These are phyloP conservation scores for Perkinsus marinus DNA, from an alignment of 169 alveolate species.

Conservation along the genomic window DNA sequence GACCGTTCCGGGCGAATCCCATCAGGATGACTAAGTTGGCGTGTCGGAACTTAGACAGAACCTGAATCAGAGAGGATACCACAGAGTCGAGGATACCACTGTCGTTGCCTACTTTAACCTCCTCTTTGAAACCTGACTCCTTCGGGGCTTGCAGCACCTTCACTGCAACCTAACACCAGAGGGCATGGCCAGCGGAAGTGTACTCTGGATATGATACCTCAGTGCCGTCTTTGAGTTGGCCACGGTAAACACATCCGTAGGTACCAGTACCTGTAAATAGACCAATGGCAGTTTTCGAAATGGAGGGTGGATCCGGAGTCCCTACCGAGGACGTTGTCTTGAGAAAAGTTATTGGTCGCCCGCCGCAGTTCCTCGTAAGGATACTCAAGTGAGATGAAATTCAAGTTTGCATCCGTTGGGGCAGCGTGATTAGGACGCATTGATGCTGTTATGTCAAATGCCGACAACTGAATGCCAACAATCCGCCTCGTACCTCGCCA, in stretches of 20 bases:
- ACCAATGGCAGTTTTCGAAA: too few species aligned
- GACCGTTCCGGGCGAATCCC: conserved; percentile 19
- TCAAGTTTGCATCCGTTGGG: neutral
- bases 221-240: conserved; percentile 1
- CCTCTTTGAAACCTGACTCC: conserved; percentile 16
- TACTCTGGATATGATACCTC: neutral
- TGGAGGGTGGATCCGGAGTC: too few species aligned
- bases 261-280: conserved; percentile 10
- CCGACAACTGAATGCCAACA: too few species aligned
- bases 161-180: too few species aligned
- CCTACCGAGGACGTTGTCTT: too few species aligned
- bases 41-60: conserved; percentile 17
- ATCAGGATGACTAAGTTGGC: conserved; percentile 18
- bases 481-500: too few species aligned
- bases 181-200: too few species aligned
- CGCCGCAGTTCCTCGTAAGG: conserved; percentile 12
- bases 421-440: too few species aligned
- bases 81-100: neutral
- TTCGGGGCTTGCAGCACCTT: neutral
- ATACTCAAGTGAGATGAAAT: conserved; percentile 10
- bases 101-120: conserved; percentile 27
- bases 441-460: too few species aligned
- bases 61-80: neutral
- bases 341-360: conserved; percentile 11
- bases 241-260: conserved; percentile 13